Percentiles rank a stretch among this genome's conserved stretches.
Evolutionary conservation across 2,329 filamentous ascomycete genomes (phyloP).

Genomic region (Rhexocercosporidium sp.): DNA sequence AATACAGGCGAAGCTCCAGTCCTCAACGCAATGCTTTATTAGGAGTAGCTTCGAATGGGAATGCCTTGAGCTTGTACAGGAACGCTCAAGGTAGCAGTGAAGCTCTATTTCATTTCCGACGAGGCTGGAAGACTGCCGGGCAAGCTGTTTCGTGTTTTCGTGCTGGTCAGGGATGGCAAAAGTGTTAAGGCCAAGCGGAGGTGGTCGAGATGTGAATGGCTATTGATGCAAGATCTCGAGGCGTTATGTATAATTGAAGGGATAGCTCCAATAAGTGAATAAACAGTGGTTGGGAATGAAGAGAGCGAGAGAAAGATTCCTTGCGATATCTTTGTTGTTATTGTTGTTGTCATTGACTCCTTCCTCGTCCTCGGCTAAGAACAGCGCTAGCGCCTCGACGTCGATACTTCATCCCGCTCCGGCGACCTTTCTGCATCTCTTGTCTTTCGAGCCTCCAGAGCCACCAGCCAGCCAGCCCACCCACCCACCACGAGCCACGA

Average conservation of each 20-base stretch:
- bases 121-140: background rate
- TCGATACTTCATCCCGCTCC: background rate
- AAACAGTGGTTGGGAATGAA: background rate
- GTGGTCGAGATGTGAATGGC: background rate
- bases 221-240: background rate
- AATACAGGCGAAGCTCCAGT: background rate
- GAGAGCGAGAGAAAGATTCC: background rate
- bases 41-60: too few relatives aligned
- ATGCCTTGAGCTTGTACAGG: too few relatives aligned
- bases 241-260: background rate
- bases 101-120: too few relatives aligned
- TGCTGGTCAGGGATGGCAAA: background rate
- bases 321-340: background rate
- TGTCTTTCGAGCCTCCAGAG: background rate
- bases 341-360: background rate
- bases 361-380: background rate
- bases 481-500: too few relatives aligned
- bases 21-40: too few relatives aligned
- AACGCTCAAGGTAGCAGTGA: background rate
- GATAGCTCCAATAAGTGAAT: too few relatives aligned
- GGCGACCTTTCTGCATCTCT: conserved; percentile 4
- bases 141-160: too few relatives aligned
- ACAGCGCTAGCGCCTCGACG: background rate
- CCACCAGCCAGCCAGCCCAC: background rate
- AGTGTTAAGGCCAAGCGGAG: background rate